Base-by-base conservation (phyloP, 192 early-diverging fungal genomes). In the Chytriomyces sp. region DNA sequence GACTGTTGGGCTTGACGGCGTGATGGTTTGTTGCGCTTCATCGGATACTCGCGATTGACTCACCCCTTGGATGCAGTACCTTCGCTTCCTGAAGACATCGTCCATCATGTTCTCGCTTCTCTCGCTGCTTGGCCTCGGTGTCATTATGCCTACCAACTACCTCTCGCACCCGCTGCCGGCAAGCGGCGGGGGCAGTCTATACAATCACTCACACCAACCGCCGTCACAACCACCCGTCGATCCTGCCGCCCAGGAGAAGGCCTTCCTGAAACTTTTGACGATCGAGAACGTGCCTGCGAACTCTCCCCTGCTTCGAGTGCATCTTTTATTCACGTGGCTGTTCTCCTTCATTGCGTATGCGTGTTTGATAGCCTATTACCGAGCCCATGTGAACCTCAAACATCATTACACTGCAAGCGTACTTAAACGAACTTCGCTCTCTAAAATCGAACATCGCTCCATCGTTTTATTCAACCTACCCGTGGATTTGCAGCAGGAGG, bases 391-490 rank as follows among this genome's bases (percentile, higher is more conserved):
- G 13, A 57, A 79, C 43, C 50, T 89, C 24, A 88, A 86, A 71
- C 57, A 80, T 10, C 64, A 85, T 10, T 83, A 88, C 50, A 73
- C 81, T 26, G 81, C 86, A 53, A 79, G 83, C 61, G 77, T 80
- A 49, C 77, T 86, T 24, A 81, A 79, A 45, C 71, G 77, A 20
- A 86, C 85, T 5, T 44, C 80, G 24, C 67, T 88, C 50, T 75
- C 67, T 62, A 89, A 88, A 73, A 89, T 89, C 61, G 86, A 89
- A 64, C 62, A 85, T 28, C 61, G 87, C 11, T 79, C 86, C 0
- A 82, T 89, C 45, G 82, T 89, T 67, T 80, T 88, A 5, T 87
- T 82, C 75, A 84, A 87, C 18, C 81, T 89, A 57, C 87, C 87
- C 4, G 59, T 64, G 13, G 86, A 88, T 60, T 69, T 89, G 28